Base-by-base conservation (phyloP, 805 yeast genomes). In the Candida methanosorbosa region DNA sequence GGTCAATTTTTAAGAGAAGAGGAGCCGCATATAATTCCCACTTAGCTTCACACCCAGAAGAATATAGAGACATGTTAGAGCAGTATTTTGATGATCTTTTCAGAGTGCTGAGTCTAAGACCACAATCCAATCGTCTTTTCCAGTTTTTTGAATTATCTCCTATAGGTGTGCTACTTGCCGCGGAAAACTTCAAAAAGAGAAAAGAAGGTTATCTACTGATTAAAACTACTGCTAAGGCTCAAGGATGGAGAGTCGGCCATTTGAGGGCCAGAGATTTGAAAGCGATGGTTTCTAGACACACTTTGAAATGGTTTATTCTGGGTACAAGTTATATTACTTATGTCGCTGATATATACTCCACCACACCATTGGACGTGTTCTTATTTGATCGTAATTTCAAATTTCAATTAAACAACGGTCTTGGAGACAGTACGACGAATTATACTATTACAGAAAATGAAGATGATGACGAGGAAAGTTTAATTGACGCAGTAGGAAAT, bases 221-320 rank as follows among this genome's bases (percentile, higher is more conserved):
- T 31, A 76, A 87, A 16, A 80, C 95, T 1, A 76, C 86, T 0
- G 90, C 97, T 0, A 76, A 75, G 41, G 69, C 87, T 1, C 94
- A 86, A 53, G 97, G 98, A 3, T 92, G 98, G 97, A 68, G 94
- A 46, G 96, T 90, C 5, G 83, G 92, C 3, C 97, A 90, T 52
- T 75, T 86, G 57, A 76, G 73, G 41, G 75, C 84, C 7, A 72
- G 76, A 41, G 97, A 85, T 48, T 63, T 86, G 47, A 72, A 75
- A 44, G 87, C 84, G 25, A 86, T 92, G 95, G 81, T 90, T 34
- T 78, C 75, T 43, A 76, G 99, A 57, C 90, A 94, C 45, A 79
- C 94, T 0, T 79, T 78, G 27, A 92, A 92, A 56, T 92, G 99
- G 99, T 77, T 86, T 42, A 61, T 92, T 37, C 75, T 92, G 2